Base-by-base conservation (phyloP, 306 rosid species). In the Trifolium subterraneum region DNA sequence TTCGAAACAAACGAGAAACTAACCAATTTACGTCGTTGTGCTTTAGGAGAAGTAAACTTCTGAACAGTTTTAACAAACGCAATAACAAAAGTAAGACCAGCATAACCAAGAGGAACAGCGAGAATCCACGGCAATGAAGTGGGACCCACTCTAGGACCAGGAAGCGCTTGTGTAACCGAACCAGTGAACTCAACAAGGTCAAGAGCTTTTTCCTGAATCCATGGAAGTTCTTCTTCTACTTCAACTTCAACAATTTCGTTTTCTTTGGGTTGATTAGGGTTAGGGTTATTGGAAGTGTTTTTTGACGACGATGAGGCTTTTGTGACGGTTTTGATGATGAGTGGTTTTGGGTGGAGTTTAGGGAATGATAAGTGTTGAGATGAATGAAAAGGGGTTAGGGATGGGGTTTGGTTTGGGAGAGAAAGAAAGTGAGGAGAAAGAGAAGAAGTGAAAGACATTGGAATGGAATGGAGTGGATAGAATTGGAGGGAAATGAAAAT, bases 101-200 rank as follows among this genome's bases (percentile, higher is more conserved):
- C 88, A 47, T 93, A 93, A 6, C 89, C 91, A 4, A 93, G 85
- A 77, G 97, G 97, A 50, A 93, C 45, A 25, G 97, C 97, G 14
- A 91, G 92, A 76, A 93, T 86, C 98, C 96, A 93, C 60, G 97
- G 98, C 45, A 93, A 83, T 2, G 94, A 84, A 70, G 89, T 93
- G 76, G 88, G 68, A 23, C 98, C 96, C 29, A 93, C 98, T 80
- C 96, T 78, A 2, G 98, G 98, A 0, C 98, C 98, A 11, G 97
- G 97, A 83, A 93, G 73, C 16, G 97, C 91, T 68, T 88, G 98
- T 10, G 98, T 87, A 18, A 91, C 96, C 0, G 98, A 87, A 31
- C 98, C 98, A 0, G 98, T 88, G 89, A 91, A 93, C 77, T 93
- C 98, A 33, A 93, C 97, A 0, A 93, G 55, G 89, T 93, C 98